Base-by-base conservation (phyloP, 1,284 basidiomycete species). In the Mycosarcoma maydis region DNA sequence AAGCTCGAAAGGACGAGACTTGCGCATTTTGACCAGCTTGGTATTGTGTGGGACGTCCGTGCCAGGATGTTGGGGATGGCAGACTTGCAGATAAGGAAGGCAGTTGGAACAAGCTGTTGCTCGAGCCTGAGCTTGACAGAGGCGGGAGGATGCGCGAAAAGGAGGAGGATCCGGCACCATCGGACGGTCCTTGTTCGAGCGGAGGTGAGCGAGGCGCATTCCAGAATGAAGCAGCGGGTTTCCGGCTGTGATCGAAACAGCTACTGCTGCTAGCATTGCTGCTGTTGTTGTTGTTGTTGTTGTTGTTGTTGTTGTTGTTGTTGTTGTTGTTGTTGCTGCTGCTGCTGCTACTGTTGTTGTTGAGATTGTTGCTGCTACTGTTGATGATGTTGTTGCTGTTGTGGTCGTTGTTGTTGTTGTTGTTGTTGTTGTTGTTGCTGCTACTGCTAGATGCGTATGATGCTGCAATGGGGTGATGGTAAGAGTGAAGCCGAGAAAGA, bases 381-480 rank as follows among this genome's bases (percentile, higher is more conserved):
- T 41, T 44, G 27, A 3, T 45, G 58, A 30, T 45, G 58, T 34
- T 57, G 40, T 45, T 44, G 20, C 14, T 16, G 29, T 8, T 32
- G 27, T 14, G 7, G 29, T 6, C 23, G 11, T 10, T 23, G 13
- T 10, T 46, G 54, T 39, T 57, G 44, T 13, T 45, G 58, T 34
- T 57, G 40, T 45, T 44, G 20, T 17, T 16, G 29, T 8, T 32
- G 27, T 14, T n/a, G 29, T 6, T 33, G 11, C 13, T 23, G 13
- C 8, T 46, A 52, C 43, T 57, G 44, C 42, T 44, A 16, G 55
- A 55, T 26, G 54, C 36, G 52, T 64, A 69, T 4, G 60, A 64
- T 32, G 55, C 60, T n/a, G 66, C n/a, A 41, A 69, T 53, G 47
- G 67, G 67, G 22, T 70, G 67, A 22, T 65, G 67, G 24, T 70